A percentile compares a stretch with the other conserved stretches of the same genome.
Evolutionary conservation across 1,139 yeast genomes (phyloP).

Genomic region (Lodderomyces beijingensis): DNA sequence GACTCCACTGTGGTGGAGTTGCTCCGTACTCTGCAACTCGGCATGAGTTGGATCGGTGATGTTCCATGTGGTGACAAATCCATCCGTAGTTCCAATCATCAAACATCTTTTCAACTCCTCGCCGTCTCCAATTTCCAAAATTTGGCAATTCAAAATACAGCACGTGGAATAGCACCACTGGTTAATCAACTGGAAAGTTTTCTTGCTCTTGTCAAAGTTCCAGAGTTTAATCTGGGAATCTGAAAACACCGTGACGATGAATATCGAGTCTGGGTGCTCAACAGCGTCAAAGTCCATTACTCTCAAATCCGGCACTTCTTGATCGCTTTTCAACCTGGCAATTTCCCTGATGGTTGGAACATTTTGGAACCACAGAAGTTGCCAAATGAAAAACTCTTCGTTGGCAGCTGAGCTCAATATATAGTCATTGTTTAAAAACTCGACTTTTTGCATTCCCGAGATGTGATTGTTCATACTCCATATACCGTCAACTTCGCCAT

Average conservation of each 20-base stretch:
- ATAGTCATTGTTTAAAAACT: slow-evolving; percentile 49
- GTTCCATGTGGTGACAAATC: slow-evolving; percentile 63
- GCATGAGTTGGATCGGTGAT: slow-evolving; percentile 21
- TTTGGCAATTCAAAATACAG: slow-evolving; percentile 63
- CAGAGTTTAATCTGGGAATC: slow-evolving; percentile 74
- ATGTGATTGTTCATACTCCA: slow-evolving; percentile 79
- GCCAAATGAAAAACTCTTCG: slow-evolving; percentile 87
- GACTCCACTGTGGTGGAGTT: slow-evolving; percentile 81
- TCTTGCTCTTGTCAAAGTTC: slow-evolving; percentile 38
- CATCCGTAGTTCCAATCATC: slow-evolving; percentile 77
- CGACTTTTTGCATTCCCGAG: slow-evolving; percentile 78
- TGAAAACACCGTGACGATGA: slow-evolving; percentile 72
- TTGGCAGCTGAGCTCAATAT: slow-evolving; percentile 75
- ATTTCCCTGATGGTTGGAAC: slow-evolving; percentile 43
- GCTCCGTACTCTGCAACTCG: slow-evolving; percentile 8
- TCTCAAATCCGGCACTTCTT: slow-evolving; percentile 70
- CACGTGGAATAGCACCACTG: slow-evolving; percentile 62
- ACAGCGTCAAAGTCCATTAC: slow-evolving; percentile 75
- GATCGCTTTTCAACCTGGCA: slow-evolving; percentile 44
- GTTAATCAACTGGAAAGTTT: slow-evolving; percentile 39
- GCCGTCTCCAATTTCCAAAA: slow-evolving; percentile 26
- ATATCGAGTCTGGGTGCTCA: slow-evolving; percentile 39
- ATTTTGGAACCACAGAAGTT: slow-evolving; percentile 30
- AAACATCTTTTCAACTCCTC: slow-evolving; percentile 27
- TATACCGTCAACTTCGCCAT: slow-evolving; percentile 40